Conservation (phyloP, 2,329 filamentous ascomycete species). For the Scedosporium boydii region DNA sequence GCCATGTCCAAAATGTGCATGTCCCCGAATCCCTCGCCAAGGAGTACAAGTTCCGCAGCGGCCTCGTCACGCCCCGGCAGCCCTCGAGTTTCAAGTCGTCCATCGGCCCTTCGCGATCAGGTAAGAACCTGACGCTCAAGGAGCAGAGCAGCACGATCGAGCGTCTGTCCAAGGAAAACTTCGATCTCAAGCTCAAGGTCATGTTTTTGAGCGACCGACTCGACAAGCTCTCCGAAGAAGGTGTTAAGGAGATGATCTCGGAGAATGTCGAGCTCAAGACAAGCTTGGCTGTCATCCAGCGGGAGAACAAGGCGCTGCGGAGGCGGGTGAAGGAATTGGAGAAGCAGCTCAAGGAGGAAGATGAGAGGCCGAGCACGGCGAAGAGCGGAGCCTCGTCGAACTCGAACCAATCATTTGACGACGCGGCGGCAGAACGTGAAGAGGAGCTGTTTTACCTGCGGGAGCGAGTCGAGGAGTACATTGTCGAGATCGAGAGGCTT, state of each 20-base stretch:
- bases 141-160: conserved; percentile 98
- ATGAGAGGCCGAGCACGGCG: conserved; percentile 51
- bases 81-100: conserved; percentile 41
- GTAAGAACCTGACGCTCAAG: conserved; percentile 76
- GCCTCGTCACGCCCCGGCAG: conserved; percentile 49
- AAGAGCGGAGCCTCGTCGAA: conserved; percentile 47
- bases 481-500: conserved; percentile 74
- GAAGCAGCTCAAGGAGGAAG: conserved; percentile 61
- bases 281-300: conserved; percentile 76
- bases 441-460: conserved; percentile 79
- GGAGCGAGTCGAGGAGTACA: conserved; percentile 77
- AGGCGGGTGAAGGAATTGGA: conserved; percentile 80
- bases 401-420: conserved; percentile 44
- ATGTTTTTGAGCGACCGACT: conserved; percentile 93
- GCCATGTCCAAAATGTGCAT: conserved; percentile 81
- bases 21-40: conserved; percentile 81
- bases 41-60: conserved; percentile 72
- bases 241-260: conserved; percentile 94
- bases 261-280: conserved; percentile 96
- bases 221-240: conserved; percentile 89
- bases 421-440: conserved; percentile 60
- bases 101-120: conserved; percentile 37
- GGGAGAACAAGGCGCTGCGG: conserved; percentile 78
- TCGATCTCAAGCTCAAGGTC: conserved; percentile 93
- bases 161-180: conserved; percentile 93